These are phyloP conservation scores for Fraxinus xanthoxyloides DNA, from an alignment of 305 asterid genomes.

Conservation along the genomic window DNA sequence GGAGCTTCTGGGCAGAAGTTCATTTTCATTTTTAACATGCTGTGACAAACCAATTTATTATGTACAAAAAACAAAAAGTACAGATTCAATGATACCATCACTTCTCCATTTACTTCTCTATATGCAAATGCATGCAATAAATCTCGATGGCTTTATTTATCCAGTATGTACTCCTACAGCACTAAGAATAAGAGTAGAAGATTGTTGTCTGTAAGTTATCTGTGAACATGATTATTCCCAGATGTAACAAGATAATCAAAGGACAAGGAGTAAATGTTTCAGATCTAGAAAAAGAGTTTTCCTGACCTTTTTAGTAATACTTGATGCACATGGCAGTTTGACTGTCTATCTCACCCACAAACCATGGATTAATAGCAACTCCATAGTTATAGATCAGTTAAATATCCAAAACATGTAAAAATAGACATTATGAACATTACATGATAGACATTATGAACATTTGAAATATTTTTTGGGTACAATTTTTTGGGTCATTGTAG, in stretches of 20 bases:
- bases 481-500: not conserved
- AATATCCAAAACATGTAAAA: not conserved
- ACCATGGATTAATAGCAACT: not conserved
- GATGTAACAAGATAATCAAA: not conserved
- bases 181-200: not conserved
- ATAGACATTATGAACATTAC: not conserved
- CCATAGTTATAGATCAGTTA: not conserved
- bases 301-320: not conserved
- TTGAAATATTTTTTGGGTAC: not conserved
- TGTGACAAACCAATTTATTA: not conserved
- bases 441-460: not conserved
- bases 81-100: not conserved
- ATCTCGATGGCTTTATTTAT: not conserved
- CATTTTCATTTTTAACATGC: not conserved
- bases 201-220: not conserved
- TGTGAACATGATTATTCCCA: not conserved
- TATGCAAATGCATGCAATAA: not conserved
- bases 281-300: not conserved
- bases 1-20: not conserved
- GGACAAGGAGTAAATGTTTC: not conserved
- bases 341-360: not conserved
- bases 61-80: not conserved
- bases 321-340: not conserved
- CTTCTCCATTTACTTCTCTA: not conserved
- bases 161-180: not conserved